Evolutionary conservation across 2,329 filamentous ascomycete genomes (phyloP).

Genomic region (Fusarium foetens): DNA sequence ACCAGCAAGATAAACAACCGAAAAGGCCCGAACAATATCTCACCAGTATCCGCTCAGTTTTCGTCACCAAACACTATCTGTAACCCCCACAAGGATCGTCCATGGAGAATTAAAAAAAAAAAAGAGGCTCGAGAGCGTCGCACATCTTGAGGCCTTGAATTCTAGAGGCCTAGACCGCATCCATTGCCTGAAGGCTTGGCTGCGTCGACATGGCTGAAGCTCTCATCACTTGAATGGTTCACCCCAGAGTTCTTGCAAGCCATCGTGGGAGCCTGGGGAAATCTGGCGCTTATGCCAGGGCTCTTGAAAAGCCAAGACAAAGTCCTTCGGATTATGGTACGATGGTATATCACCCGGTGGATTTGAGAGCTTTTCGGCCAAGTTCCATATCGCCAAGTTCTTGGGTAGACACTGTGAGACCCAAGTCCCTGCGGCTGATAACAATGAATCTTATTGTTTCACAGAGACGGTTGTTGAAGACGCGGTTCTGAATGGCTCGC

Average conservation of each 20-base stretch:
- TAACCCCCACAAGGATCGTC: conserved; percentile 27
- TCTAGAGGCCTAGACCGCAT: neutral
- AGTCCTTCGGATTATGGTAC: conserved; percentile 20
- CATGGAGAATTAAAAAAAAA: neutral
- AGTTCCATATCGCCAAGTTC: conserved; percentile 28
- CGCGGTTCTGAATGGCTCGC: conserved; percentile 1
- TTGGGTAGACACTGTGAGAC: neutral
- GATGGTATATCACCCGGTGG: neutral
- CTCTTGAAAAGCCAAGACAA: conserved; percentile 15
- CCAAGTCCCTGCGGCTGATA: conserved; percentile 6
- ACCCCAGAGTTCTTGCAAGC: conserved; percentile 34
- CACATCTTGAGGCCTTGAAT: conserved; percentile 18
- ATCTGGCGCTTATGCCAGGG: conserved; percentile 26
- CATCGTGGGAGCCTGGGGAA: conserved; percentile 27
- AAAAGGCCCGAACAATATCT: conserved; percentile 32
- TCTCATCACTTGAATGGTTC: conserved; percentile 4
- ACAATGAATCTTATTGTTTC: neutral
- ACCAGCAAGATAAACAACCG: conserved; percentile 18
- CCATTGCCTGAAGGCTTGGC: conserved; percentile 21
- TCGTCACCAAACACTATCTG: conserved; percentile 7
- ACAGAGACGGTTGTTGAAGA: neutral
- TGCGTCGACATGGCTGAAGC: conserved; percentile 15
- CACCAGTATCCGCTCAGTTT: conserved; percentile 9
- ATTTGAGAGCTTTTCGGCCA: conserved; percentile 29
- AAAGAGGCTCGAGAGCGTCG: conserved; percentile 1